Evolutionary conservation across 805 yeast species (phyloP), one percentile per base, ranked within the genome.

Genomic region (Nadsonia fulvescens): DNA sequence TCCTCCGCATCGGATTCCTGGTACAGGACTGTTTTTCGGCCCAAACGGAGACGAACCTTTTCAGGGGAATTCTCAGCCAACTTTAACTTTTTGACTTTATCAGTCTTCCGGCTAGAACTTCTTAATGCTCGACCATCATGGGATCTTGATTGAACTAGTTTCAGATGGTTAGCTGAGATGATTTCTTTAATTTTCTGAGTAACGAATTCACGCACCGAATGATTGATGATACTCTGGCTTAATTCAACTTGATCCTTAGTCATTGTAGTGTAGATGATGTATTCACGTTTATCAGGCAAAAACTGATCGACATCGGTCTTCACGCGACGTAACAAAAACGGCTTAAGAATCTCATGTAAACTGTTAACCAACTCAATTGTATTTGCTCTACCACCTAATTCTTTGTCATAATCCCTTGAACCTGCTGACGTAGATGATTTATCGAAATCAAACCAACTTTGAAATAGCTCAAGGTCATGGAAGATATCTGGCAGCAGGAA

Each of bases 401-500:
- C 39, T 27, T n/a, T n/a, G n/a, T n/a, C n/a, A n/a, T n/a, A n/a
- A n/a, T n/a, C n/a, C n/a, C 56, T 56, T 22, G 65, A 20, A 70
- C 43, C 36, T 54, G 59, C 33, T 50, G 61, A n/a, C n/a, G n/a
- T n/a, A n/a, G n/a, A n/a, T n/a, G n/a, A n/a, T 14, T 61, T 56
- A 27, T 60, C 66, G 12, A 47, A 43, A 47, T 89, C 91, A 51
- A 86, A 89, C 95, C 96, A 86, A 43, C 72, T 75, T 46, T 86
- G 91, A 44, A 86, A 86, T 22, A 82, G 60, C 27, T 73, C 86
- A 33, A 83, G 62, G 47, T 86, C 96, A 22, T 78, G 78, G 46
- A 86, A 86, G 15, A 89, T 76, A 40, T 82, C 94, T 0, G 98
- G 98, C 27, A 86, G 54, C 18, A 89, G 73, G 43, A 86, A 86